Conservation (phyloP, 495 filamentous ascomycete species). For the Cercophora samala region DNA sequence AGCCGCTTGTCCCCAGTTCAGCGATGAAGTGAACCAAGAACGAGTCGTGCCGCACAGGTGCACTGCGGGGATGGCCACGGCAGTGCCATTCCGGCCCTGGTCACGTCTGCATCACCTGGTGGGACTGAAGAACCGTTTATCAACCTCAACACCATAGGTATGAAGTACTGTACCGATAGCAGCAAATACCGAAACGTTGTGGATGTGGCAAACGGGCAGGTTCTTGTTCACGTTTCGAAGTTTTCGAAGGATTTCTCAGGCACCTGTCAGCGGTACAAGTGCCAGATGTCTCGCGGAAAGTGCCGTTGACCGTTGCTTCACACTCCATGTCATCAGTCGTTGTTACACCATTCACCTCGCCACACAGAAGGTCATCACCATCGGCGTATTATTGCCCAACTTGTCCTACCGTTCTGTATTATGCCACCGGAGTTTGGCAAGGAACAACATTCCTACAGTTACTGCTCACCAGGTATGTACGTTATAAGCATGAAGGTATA, state of each 20-base stretch:
- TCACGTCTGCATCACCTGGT: not conserved
- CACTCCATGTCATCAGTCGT: not conserved
- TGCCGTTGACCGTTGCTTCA: not conserved
- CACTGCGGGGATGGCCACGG: not conserved
- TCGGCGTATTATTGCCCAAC: not conserved
- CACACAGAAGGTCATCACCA: not conserved
- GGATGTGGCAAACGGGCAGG: not conserved
- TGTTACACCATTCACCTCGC: not conserved
- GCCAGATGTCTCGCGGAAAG: not conserved
- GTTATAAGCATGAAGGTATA: too few relatives aligned
- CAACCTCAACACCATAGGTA: not conserved
- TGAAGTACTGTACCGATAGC: not conserved
- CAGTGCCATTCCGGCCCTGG: not conserved
- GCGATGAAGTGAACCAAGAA: not conserved
- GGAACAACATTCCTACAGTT: not conserved
- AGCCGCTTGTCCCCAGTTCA: conserved; percentile 3
- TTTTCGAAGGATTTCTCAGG: not conserved
- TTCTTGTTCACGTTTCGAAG: not conserved
- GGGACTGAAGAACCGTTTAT: not conserved
- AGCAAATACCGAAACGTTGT: not conserved
- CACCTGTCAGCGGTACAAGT: not conserved
- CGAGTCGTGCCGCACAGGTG: not conserved
- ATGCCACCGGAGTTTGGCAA: not conserved
- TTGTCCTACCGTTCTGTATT: not conserved
- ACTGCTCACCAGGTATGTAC: too few relatives aligned